These are phyloP conservation scores for Candida schatavii DNA, from an alignment of 805 yeast species.

Conservation along the genomic window DNA sequence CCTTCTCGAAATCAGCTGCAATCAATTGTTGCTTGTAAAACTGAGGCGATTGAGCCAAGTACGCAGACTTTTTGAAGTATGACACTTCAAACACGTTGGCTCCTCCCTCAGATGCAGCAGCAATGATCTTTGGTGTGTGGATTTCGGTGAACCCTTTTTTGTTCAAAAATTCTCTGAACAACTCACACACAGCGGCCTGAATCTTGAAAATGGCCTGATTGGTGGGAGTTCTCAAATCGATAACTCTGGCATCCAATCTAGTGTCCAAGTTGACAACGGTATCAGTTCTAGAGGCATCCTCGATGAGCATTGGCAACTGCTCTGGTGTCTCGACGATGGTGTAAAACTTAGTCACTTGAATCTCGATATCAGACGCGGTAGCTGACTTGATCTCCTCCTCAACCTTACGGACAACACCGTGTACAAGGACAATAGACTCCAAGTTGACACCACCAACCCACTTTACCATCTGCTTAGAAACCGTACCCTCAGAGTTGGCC, in stretches of 20 bases:
- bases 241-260: conserved; percentile 90
- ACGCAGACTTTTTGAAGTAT: conserved; percentile 91
- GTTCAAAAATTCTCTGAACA: conserved; percentile 85
- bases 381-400: conserved; percentile 87
- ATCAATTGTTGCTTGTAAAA: conserved; percentile 96
- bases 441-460: conserved; percentile 85
- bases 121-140: conserved; percentile 94
- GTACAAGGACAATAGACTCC: conserved; percentile 89
- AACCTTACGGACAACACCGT: conserved; percentile 80
- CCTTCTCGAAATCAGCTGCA: conserved; percentile 96
- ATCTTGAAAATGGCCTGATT: conserved; percentile 96
- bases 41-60: conserved; percentile 97
- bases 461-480: conserved; percentile 94
- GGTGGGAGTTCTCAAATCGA: conserved; percentile 94
- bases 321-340: conserved; percentile 86
- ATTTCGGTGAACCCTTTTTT: conserved; percentile 76
- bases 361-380: conserved; percentile 87
- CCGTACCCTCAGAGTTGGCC: conserved; percentile 59
- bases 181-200: conserved; percentile 81
- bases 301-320: conserved; percentile 89
- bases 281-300: conserved; percentile 95
- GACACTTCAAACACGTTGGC: conserved; percentile 92
- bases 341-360: conserved; percentile 68
- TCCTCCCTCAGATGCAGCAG: conserved; percentile 98
- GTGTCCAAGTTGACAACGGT: conserved; percentile 95